Base-by-base conservation (phyloP, 768 basidiomycete species). In the Mrakia frigida region DNA sequence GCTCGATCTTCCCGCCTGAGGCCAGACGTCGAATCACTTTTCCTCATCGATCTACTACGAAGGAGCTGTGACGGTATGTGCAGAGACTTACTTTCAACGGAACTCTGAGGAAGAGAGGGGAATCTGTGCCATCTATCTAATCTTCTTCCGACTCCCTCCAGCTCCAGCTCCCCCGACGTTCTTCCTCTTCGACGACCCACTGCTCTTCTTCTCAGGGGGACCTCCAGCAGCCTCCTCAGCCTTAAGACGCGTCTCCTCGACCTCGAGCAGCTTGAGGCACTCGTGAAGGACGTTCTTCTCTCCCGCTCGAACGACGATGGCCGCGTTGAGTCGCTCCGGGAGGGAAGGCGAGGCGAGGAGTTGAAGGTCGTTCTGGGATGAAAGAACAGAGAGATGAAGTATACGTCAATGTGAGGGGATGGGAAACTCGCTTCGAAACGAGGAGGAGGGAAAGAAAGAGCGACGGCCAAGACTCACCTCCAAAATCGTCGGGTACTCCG, bases 401-500 rank as follows among this genome's bases (percentile, higher is more conserved):
- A n/a, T n/a, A n/a, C n/a, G n/a, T n/a, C n/a, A 39, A 13, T 59
- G 13, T 43, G 52, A 35, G 21, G 37, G 70, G 52, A 39, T 21
- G 35, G 4, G 33, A 50, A 73, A 6, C 4, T 10, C 25, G 33
- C 39, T 18, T 52, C 23, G 46, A 56, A 71, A 71, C 5, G n/a
- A 43, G 67, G 25, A 68, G 68, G 41, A 28, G 25, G 6, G 31
- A 10, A 41, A 37, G 35, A 52, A 46, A 83, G 46, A 46, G 33
- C 18, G 33, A 6, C 16, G 41, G 16, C 56, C 33, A 23, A 3
- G 25, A 78, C 88, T 14, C 76, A 90, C 92, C 85, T 90, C 86
- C 6, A 90, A 77, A 5, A 85, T 85, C 7, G 88, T 89, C 7
- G 86, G 83, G 81, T 93, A 95, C 78, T 85, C 84, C 9, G 79